Evolutionary conservation across 1,284 basidiomycete genomes (phyloP), one percentile per base, ranked within the genome.

Genomic region (Tylopilus orsonianus): DNA sequence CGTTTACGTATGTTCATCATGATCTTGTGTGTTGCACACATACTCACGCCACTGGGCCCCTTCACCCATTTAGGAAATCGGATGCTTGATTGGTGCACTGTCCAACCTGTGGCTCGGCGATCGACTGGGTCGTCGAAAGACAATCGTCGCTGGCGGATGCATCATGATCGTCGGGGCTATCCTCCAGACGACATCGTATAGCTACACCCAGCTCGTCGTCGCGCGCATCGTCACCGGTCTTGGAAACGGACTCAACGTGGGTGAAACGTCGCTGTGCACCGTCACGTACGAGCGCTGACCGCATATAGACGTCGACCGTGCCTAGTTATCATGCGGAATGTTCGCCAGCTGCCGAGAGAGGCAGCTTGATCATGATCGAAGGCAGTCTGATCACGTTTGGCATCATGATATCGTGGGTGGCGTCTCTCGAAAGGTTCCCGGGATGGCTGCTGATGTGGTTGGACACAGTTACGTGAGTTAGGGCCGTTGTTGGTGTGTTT

Each of bases 371-470:
- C 37, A 82, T 84, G 75, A 71, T 87, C 36, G 83, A 86, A 67
- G 81, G 84, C 4, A 79, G 77, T 58, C 69, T 87, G 3, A 85
- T 87, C 49, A 80, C 83, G 3, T 81, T 83, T 56, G 85, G 85
- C 51, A 79, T 87, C 57, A 85, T 84, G 78, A 67, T 86, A 49
- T 79, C 80, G 77, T 81, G 54, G 68, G 79, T 77, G 67, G 16
- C 0, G 18, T 56, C 32, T n/a, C 12, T 8, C 30, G 0, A 6
- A 19, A 8, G 30, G 8, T 7, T 30, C 24, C 37, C 13, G 40
- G 29, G 18, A 26, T 35, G 26, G 19, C 16, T 5, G 30, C 39
- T 64, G 48, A 62, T 2, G n/a, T n/a, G n/a, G 23, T 47, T 14
- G 12, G 6, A 14, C 24, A 12, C 20, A 65, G 65, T 20, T 67